phyloP scores from a whole-genome alignment of 805 yeast genomes.

The Saturnispora hagleri region DNA sequence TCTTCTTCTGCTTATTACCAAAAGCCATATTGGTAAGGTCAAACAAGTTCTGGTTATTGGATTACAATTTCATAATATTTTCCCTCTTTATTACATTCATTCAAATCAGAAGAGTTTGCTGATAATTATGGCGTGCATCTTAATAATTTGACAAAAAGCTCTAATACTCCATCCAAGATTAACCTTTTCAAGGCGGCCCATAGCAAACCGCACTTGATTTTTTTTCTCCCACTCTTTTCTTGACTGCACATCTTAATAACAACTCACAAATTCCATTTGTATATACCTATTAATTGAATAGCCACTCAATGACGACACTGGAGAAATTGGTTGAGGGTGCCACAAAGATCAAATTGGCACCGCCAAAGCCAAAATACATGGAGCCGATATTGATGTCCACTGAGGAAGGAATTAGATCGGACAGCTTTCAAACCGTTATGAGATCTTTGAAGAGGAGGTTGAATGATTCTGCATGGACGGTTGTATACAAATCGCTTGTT shows the following conservation, averaged over 20 bases:
- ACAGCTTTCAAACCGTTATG: conserved; percentile 63
- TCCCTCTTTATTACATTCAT: not conserved
- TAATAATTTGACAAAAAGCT: not conserved
- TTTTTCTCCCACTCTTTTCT: not conserved
- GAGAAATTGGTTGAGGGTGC: conserved; percentile 75
- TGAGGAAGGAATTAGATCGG: conserved; percentile 36
- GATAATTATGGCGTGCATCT: not conserved
- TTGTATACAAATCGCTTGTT: conserved; percentile 76
- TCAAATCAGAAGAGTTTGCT: not conserved
- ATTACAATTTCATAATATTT: not conserved
- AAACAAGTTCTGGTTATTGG: not conserved
- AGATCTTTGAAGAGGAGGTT: conserved; percentile 51
- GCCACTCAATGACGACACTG: conserved; percentile 45
- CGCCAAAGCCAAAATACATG: conserved; percentile 94
- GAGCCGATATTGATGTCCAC: conserved; percentile 83
- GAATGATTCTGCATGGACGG: conserved; percentile 81
- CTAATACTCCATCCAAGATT: not conserved
- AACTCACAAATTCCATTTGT: not conserved
- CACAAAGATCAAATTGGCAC: conserved; percentile 74
- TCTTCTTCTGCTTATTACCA: not conserved
- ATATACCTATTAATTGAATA: not conserved
- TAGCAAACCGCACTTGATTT: not conserved
- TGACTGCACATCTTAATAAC: not conserved
- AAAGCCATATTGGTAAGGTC: not conserved
- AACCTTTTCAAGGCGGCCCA: not conserved